phyloP scores from a whole-genome alignment of 106 monocot genomes.

The Dioscorea dumetorum region DNA sequence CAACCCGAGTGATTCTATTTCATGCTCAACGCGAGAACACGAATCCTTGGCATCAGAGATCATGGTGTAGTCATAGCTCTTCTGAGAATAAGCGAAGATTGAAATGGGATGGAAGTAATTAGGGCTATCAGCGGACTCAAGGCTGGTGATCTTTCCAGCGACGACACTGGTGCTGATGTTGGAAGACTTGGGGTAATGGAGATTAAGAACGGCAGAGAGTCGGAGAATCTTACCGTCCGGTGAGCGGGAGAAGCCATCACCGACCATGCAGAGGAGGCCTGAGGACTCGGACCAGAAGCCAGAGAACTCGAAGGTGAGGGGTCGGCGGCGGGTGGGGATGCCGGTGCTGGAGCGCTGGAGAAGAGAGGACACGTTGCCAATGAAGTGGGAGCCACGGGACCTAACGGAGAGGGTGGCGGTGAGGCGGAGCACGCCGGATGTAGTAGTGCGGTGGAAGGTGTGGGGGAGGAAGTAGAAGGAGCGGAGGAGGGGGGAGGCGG shows the following conservation, averaged over 20 bases:
- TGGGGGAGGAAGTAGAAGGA: slow-evolving; percentile 2
- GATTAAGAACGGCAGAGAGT: slow-evolving; percentile 48
- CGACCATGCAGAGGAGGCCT: slow-evolving; percentile 73
- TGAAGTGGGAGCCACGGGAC: background rate
- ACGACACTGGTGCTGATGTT: slow-evolving; percentile 38
- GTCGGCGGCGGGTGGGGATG: background rate
- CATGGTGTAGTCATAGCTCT: slow-evolving; percentile 48
- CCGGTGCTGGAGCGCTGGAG: too few relatives aligned
- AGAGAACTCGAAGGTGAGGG: slow-evolving; percentile 3
- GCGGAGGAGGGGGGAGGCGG: slow-evolving; percentile 1
- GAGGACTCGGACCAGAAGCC: slow-evolving; percentile 51
- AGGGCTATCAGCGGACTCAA: slow-evolving; percentile 14
- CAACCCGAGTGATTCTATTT: slow-evolving; percentile 13
- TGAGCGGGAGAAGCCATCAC: background rate
- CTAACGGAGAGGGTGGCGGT: slow-evolving; percentile 7
- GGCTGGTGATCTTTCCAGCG: slow-evolving; percentile 39
- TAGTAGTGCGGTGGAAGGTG: background rate
- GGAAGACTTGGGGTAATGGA: slow-evolving; percentile 32
- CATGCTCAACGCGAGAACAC: slow-evolving; percentile 11
- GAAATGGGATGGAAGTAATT: slow-evolving; percentile 41
- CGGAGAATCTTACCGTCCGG: slow-evolving; percentile 26
- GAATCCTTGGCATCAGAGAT: slow-evolving; percentile 20
- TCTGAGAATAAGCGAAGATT: slow-evolving; percentile 41
- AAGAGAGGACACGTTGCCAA: too few relatives aligned
- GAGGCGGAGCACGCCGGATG: slow-evolving; percentile 3